Evolutionary conservation across 2,329 filamentous ascomycete genomes (phyloP).

Genomic region (Penicillium sp.): DNA sequence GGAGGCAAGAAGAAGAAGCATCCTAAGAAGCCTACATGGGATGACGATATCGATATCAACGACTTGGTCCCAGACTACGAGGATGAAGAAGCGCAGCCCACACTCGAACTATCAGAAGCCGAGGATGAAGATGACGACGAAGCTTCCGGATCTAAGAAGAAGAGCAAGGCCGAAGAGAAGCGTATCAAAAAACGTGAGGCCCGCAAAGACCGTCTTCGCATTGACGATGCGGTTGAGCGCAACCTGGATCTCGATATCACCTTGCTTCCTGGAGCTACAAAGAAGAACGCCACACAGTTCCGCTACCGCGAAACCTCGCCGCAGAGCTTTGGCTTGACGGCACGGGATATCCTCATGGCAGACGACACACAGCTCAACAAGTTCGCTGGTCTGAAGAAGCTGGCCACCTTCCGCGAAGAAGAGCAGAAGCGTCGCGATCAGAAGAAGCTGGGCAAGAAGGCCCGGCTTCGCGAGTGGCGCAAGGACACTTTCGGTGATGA

Average conservation of each 20-base stretch:
- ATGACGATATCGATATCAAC: conserved; percentile 96
- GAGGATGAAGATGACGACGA: conserved; percentile 44
- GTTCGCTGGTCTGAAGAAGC: conserved; percentile 91
- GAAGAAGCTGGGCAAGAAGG: conserved; percentile 91
- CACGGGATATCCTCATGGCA: conserved; percentile 87
- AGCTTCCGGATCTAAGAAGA: conserved; percentile 50
- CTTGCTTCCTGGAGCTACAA: conserved; percentile 55
- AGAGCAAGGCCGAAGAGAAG: conserved; percentile 51
- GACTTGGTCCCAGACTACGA: conserved; percentile 86
- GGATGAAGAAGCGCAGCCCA: conserved; percentile 64
- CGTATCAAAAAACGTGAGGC: conserved; percentile 66
- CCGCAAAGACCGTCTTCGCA: conserved; percentile 76
- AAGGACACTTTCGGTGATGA: conserved; percentile 65
- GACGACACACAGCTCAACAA: conserved; percentile 83
- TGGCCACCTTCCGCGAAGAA: conserved; percentile 81
- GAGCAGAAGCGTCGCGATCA: conserved; percentile 88
- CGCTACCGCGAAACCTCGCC: conserved; percentile 94
- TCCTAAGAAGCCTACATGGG: conserved; percentile 83
- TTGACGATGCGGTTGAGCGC: conserved; percentile 82
- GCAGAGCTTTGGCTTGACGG: conserved; percentile 81
- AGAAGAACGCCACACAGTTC: conserved; percentile 62
- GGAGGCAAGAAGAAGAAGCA: conserved; percentile 57
- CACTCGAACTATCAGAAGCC: conserved; percentile 58
- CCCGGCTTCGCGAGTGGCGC: conserved; percentile 81
- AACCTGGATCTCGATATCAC: conserved; percentile 72